Evolutionary conservation across 1,284 basidiomycete genomes (phyloP), one percentile per base, ranked within the genome.

Genomic region (Fistulinella staudtii): DNA sequence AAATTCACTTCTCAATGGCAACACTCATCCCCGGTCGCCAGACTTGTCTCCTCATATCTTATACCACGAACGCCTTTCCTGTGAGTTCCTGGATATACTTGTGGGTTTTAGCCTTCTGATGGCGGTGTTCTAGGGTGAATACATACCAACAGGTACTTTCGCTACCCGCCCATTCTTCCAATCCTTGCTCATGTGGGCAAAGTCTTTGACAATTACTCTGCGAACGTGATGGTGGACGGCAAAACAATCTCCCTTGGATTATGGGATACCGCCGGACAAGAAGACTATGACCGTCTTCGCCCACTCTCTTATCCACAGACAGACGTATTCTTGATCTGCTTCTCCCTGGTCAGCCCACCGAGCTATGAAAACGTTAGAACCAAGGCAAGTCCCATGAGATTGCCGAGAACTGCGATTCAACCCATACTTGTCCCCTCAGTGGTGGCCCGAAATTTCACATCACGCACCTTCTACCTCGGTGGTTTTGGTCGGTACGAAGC

Each of bases 261-360:
- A 46, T 98, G 93, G 94, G 93, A 97, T 79, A 98, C 94, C n/a
- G 94, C 94, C 39, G 94, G 94, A 58, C 94, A 97, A 72, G 94
- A 98, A 68, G 93, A 97, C 75, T 95, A 94, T 68, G 96, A 99
- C 70, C 89, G 96, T 46, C 86, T 99, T 59, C 88, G 96, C 57
- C 96, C 96, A 42, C 79, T 99, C 53, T 95, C 92, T 51, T 99
- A 99, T 73, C 96, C 96, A 8, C 96, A 99, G 71, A 99, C 96
- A 41, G 96, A 99, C 66, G 93, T 99, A 29, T 99, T 99, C 75
- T 77, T 99, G 65, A 93, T 99, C 67, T 99, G 96, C 69, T 99
- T 99, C 77, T 96, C 93, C 36, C 80, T 98, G 52, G 94, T 97
- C 62, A 93, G 89, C 58, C 96, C 96, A 24, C 92, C 96, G 20